Evolutionary conservation across 2,329 filamentous ascomycete species (phyloP), one percentile per base, ranked within the genome.

Genomic region (Amesomyces nigricolor): DNA sequence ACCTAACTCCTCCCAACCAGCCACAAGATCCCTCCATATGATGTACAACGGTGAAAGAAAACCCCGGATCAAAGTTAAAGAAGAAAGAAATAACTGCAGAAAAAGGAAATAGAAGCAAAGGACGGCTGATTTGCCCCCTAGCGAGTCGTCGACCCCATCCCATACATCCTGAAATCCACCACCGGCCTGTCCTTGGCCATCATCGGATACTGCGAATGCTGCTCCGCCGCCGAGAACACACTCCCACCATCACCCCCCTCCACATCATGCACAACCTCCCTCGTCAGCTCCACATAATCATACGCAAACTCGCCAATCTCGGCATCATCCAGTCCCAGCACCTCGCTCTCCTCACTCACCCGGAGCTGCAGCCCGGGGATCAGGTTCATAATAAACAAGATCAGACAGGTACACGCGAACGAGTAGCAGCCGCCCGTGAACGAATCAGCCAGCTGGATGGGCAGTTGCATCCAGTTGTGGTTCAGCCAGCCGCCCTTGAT

Each of bases 231-330:
- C 4, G 60, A 61, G 47, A 73, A 78, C 37, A 75, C 69, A 58
- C 72, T 77, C 7, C 65, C 71, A 5, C 67, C 69, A 52, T 78
- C 75, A 58, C 32, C 47, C 16, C 5, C 72, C 16, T 78, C 75
- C 8, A 74, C 67, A 44, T 77, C 76, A 58, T 73, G 77, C 47
- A 78, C 66, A 39, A 78, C 74, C 64, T 78, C 76, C 37, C 70
- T 63, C 22, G 70, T 63, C 40, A 67, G 56, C 79, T 91, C 87
- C 64, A 91, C 87, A 70, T 90, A 90, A 70, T 91, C 87, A 75
- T 90, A 91, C 22, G 87, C 87, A 66, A 90, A 91, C 73, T 91
- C 87, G 71, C 88, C 88, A 50, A 90, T 83, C 74, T 91, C 85
- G 68, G 81, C 81, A 65, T 90, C 87, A 65, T 91, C 87, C 35